Evolutionary conservation across 331 rosid species (phyloP).

Genomic region (Acacia concinna): DNA sequence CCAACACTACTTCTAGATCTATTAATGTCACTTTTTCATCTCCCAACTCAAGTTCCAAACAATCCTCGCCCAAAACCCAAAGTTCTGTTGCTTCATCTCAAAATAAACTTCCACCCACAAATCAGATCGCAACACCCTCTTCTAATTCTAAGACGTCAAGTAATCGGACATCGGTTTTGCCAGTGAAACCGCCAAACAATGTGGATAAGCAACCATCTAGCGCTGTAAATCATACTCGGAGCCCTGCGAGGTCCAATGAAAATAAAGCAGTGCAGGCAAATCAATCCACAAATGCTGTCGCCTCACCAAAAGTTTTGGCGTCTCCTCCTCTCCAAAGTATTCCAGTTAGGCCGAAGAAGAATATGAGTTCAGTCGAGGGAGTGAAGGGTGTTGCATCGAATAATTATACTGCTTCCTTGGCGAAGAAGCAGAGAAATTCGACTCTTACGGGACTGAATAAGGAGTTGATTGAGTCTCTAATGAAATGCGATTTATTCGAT

Average conservation of each 20-base stretch:
- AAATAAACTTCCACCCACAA: slow-evolving; percentile 29
- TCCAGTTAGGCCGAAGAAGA: slow-evolving; percentile 30
- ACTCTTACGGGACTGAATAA: slow-evolving; percentile 34
- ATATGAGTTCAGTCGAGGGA: slow-evolving; percentile 30
- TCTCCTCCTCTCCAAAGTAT: slow-evolving; percentile 8
- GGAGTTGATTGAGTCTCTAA: slow-evolving; percentile 54
- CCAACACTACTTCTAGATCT: slow-evolving; percentile 54
- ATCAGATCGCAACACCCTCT: slow-evolving; percentile 32
- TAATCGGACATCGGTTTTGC: slow-evolving; percentile 14
- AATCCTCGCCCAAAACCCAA: slow-evolving; percentile 29
- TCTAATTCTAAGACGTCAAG: neutral
- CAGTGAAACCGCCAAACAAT: slow-evolving; percentile 35
- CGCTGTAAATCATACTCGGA: slow-evolving; percentile 38
- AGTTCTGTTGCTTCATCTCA: slow-evolving; percentile 13
- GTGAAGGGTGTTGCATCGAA: slow-evolving; percentile 29
- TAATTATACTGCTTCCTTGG: slow-evolving; percentile 48
- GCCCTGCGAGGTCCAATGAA: slow-evolving; percentile 22
- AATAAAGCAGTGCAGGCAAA: slow-evolving; percentile 33
- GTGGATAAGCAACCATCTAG: slow-evolving; percentile 1
- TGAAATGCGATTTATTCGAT: slow-evolving; percentile 71
- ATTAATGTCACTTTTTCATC: slow-evolving; percentile 37
- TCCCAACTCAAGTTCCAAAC: slow-evolving; percentile 23
- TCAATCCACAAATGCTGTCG: slow-evolving; percentile 33
- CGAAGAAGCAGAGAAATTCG: slow-evolving; percentile 44
- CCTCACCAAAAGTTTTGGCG: slow-evolving; percentile 28